Evolutionary conservation across 352 stramenopile genomes (phyloP).

Genomic region (Globisporangium heterothallicum): DNA sequence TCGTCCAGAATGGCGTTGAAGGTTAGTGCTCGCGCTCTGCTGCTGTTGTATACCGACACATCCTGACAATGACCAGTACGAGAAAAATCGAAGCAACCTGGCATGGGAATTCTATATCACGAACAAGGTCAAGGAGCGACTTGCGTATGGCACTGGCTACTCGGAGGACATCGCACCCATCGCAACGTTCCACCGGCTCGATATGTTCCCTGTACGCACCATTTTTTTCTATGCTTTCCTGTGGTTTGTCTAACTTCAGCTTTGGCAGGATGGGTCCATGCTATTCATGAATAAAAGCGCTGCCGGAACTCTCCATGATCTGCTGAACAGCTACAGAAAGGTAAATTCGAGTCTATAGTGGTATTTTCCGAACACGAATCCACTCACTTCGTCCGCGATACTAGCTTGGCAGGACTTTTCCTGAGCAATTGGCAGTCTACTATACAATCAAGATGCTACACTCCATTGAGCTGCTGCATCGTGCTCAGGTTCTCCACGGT

Average conservation of each 20-base stretch:
- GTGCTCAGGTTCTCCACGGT: constrained; percentile 61
- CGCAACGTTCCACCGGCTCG: constrained; percentile 37
- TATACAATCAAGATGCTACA: constrained; percentile 80
- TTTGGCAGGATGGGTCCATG: constrained; percentile 60
- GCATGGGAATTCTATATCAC: constrained; percentile 80
- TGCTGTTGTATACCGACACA: not conserved
- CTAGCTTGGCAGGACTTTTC: constrained; percentile 49
- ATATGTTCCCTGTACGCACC: constrained; percentile 54
- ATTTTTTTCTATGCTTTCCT: not conserved
- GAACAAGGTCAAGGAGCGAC: constrained; percentile 38
- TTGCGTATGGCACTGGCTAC: constrained; percentile 20
- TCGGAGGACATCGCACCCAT: constrained; percentile 24
- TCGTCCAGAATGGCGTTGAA: constrained; percentile 54
- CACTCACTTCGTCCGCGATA: constrained; percentile 1
- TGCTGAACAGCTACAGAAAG: constrained; percentile 78
- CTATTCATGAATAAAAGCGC: constrained; percentile 70
- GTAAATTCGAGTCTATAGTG: constrained; percentile 17
- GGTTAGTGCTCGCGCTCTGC: constrained; percentile 20
- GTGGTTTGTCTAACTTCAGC: not conserved
- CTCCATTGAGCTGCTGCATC: constrained; percentile 63
- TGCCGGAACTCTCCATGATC: constrained; percentile 67
- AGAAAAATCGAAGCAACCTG: constrained; percentile 63
- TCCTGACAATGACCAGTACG: constrained; percentile 31
- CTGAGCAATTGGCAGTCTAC: constrained; percentile 64
- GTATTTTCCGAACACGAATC: not conserved